Evolutionary conservation across 2,329 filamentous ascomycete species (phyloP), one percentile per base, ranked within the genome.

Genomic region (Trichoderma polysporum): DNA sequence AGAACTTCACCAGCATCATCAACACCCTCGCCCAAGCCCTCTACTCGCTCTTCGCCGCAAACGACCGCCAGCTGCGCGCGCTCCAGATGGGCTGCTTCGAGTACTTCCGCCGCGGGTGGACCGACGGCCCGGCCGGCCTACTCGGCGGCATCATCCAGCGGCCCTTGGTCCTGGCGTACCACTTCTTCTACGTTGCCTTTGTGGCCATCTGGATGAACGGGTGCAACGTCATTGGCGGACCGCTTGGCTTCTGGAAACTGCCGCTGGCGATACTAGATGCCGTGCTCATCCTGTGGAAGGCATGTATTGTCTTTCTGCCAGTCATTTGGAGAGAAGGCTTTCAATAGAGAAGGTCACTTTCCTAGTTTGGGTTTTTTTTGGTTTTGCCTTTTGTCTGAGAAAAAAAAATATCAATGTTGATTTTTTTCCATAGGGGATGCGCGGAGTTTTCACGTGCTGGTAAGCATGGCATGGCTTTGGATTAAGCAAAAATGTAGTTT

Each of bases 1-100:
- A 98, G 82, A 82, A 84, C 70, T 84, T 93, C 58, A 92, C 92
- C 0, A 88, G 88, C 62, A 94, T 97, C 72, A 95, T 99, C 84
- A 99, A 99, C 79, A 97, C 98, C 72, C 88, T 99, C n/a, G 94
- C 95, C 1, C 92, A 95, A 83, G 94, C 95, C 0, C 85, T 99
- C 1, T 99, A 99, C 81, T 84, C 86, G 35, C 87, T 99, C 13
- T 99, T 98, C 76, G 93, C 94, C 17, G 95, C 94, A 60, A 84
- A 96, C 76, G 90, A 92, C 78, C 79, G 84, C 52, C 87, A 94
- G 75, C 87, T 98, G 61, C 87, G 87, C 70, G 89, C 91, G 64
- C 88, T 99, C 53, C 93, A 97, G 80, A 86, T 86, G 71, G 95
- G 95, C 56, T 99, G 95, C 82, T 98, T 98, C 82, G 83, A 85